Conservation (phyloP, 2,329 filamentous ascomycete genomes). For the Ophiostoma ulmi region DNA sequence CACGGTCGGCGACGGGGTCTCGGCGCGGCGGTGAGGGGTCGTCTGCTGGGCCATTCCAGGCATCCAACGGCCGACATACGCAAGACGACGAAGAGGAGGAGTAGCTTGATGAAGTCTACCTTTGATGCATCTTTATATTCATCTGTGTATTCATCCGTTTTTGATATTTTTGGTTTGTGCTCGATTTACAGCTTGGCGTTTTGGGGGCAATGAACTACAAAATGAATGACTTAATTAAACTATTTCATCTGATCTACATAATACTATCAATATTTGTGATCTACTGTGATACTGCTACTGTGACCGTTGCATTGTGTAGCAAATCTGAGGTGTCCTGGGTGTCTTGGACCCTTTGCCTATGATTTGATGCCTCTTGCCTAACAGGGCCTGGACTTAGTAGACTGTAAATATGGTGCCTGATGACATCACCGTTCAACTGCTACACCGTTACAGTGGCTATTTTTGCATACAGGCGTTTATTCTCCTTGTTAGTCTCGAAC, state of each 20-base stretch:
- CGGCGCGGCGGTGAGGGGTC: conserved; percentile 8
- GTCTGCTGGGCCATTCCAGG: conserved; percentile 22
- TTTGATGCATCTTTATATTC: not conserved
- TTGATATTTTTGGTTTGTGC: not conserved
- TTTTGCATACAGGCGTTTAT: not conserved
- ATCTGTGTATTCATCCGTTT: not conserved
- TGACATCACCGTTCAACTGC: conserved; percentile 1
- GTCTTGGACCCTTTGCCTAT: not conserved
- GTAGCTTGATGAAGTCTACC: not conserved
- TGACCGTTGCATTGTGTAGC: not conserved
- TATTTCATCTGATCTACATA: not conserved
- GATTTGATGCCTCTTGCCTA: not conserved
- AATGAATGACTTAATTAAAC: not conserved
- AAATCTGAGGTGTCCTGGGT: not conserved
- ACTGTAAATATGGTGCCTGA: not conserved
- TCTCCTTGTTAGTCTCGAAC: not conserved
- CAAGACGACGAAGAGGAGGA: conserved; percentile 21
- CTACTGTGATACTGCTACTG: not conserved
- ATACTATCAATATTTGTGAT: not conserved
- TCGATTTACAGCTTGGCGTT: conserved; percentile 1
- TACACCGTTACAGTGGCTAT: not conserved
- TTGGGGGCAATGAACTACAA: not conserved
- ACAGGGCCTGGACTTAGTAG: not conserved
- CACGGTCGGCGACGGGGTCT: conserved; percentile 10
- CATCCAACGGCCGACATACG: conserved; percentile 5